These are phyloP conservation scores for Xanthoconium purpureum DNA, from an alignment of 768 basidiomycete species.

Conservation along the genomic window DNA sequence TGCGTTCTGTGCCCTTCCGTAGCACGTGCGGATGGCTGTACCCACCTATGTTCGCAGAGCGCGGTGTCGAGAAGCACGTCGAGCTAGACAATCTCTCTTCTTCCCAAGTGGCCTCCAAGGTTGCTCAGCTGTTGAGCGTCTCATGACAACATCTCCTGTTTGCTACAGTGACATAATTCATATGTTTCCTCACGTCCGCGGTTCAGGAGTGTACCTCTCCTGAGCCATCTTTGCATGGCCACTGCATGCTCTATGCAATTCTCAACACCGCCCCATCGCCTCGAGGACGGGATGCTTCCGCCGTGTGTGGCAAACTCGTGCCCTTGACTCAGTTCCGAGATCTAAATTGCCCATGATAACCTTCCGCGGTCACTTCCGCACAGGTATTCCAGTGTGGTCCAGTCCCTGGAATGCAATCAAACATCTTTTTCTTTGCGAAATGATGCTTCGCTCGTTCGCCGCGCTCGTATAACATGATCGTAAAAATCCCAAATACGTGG, in stretches of 20 bases:
- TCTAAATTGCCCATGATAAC: background rate
- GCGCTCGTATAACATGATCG: background rate
- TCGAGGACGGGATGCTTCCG: constrained; percentile 17
- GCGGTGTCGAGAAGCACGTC: constrained; percentile 76
- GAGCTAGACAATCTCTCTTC: constrained; percentile 75
- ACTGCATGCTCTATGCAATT: background rate
- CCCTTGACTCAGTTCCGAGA: constrained; percentile 5
- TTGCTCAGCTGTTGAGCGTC: constrained; percentile 55
- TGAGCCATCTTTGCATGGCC: background rate
- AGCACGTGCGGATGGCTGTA: constrained; percentile 12
- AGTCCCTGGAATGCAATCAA: background rate
- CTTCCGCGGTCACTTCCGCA: background rate
- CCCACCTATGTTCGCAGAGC: constrained; percentile 47
- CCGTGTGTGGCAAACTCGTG: constrained; percentile 22
- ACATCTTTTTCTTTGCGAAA: background rate
- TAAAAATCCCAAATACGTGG: background rate
- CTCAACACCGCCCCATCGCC: constrained; percentile 17
- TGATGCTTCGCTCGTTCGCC: background rate
- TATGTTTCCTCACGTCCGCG: background rate
- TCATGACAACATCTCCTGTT: constrained; percentile 16
- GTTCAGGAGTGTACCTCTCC: background rate
- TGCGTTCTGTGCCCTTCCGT: constrained; percentile 39
- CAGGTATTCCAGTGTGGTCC: background rate
- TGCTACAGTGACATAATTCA: constrained; percentile 8
- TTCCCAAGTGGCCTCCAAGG: constrained; percentile 67